Percentiles rank a stretch among this genome's conserved stretches.
Evolutionary conservation across 2,329 filamentous ascomycete genomes (phyloP).

Genomic region (Coniella lustricola): DNA sequence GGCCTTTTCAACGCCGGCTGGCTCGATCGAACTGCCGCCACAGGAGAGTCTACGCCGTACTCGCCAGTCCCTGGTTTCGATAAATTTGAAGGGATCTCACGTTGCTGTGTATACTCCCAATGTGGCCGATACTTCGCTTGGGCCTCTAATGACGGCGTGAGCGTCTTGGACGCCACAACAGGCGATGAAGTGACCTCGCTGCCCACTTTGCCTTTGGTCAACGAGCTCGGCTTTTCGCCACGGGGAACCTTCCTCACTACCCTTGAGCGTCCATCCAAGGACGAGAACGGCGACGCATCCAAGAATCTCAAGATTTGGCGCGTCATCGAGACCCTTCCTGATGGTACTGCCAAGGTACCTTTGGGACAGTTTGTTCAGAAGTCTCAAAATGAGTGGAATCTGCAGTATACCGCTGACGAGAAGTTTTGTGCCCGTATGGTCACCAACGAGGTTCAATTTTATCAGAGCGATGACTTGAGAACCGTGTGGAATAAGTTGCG

Average conservation of each 20-base stretch:
- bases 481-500: constrained; percentile 94
- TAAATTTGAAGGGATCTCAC: constrained; percentile 87
- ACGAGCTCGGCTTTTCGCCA: constrained; percentile 91
- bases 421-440: constrained; percentile 86
- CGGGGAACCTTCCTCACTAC: constrained; percentile 89
- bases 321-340: constrained; percentile 62
- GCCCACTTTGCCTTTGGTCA: constrained; percentile 68
- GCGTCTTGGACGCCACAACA: constrained; percentile 71
- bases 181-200: constrained; percentile 71
- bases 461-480: constrained; percentile 75
- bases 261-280: constrained; percentile 90
- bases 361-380: constrained; percentile 93
- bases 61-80: constrained; percentile 73
- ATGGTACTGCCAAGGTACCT: constrained; percentile 59
- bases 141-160: constrained; percentile 82
- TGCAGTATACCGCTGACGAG: constrained; percentile 94
- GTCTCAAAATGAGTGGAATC: constrained; percentile 89
- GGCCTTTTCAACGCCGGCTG: constrained; percentile 79
- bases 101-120: constrained; percentile 91
- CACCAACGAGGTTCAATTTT: constrained; percentile 97
- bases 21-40: background rate
- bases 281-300: constrained; percentile 83
- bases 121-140: constrained; percentile 95
- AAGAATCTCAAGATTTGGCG: constrained; percentile 98
- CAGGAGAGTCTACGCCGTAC: constrained; percentile 57